These are phyloP conservation scores for Urtica urens DNA, from an alignment of 306 rosid genomes.

Conservation along the genomic window DNA sequence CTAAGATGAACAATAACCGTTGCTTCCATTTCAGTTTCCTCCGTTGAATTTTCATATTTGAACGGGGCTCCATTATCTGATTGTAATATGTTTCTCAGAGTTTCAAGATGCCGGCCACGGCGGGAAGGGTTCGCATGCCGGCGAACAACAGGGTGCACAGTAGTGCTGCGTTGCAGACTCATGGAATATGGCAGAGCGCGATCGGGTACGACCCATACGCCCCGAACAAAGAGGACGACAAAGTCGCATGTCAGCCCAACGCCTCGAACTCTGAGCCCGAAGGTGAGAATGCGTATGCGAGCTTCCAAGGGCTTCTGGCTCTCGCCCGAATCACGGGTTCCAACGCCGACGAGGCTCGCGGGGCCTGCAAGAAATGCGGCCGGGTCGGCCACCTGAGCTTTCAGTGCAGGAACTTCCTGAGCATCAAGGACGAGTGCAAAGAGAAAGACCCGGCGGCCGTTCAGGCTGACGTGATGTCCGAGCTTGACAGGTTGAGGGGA, in stretches of 20 bases:
- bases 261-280: constrained; percentile 45
- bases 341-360: constrained; percentile 62
- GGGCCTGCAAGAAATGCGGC: constrained; percentile 86
- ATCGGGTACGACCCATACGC: constrained; percentile 92
- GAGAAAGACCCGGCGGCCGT: constrained; percentile 53
- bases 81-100: too few species aligned
- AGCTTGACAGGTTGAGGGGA: constrained; percentile 55
- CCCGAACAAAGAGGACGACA: constrained; percentile 70
- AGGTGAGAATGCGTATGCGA: constrained; percentile 82
- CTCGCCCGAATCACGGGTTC: constrained; percentile 82
- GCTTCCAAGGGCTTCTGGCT: constrained; percentile 86
- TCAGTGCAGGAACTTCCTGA: constrained; percentile 83
- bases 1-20: too few species aligned
- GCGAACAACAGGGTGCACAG: constrained; percentile 95
- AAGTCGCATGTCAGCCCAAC: constrained; percentile 33
- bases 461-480: constrained; percentile 41
- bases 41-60: too few species aligned
- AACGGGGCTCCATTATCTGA: too few species aligned
- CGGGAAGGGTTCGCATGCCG: constrained; percentile 99
- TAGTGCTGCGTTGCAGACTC: constrained; percentile 96
- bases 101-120: constrained; percentile 84
- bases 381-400: constrained; percentile 90
- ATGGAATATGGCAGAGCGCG: constrained; percentile 96
- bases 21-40: too few species aligned
- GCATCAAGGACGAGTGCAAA: constrained; percentile 49